These are phyloP conservation scores for Halophytophthora polymorphica DNA, from an alignment of 352 stramenopile genomes.

Conservation along the genomic window DNA sequence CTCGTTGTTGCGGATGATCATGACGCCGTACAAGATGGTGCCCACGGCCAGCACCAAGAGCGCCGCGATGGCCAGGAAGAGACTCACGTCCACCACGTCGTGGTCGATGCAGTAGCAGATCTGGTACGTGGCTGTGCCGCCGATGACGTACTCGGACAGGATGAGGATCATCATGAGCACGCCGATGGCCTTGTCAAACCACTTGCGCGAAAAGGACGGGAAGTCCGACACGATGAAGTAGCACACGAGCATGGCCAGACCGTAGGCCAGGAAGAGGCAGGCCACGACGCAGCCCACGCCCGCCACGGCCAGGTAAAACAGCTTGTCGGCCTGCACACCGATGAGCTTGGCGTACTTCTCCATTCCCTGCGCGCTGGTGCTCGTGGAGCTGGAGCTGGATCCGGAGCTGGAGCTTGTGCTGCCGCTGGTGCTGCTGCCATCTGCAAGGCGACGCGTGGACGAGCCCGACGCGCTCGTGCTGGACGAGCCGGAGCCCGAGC, in stretches of 20 bases:
- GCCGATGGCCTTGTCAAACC: slow-evolving; percentile 76
- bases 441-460: slow-evolving; percentile 27
- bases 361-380: slow-evolving; percentile 58
- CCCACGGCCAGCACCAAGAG: slow-evolving; percentile 72
- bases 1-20: slow-evolving; percentile 72
- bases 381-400: slow-evolving; percentile 21
- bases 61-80: slow-evolving; percentile 64
- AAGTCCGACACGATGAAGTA: slow-evolving; percentile 60
- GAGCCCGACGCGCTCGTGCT: neutral
- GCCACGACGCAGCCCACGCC: slow-evolving; percentile 49
- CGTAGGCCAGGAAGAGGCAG: slow-evolving; percentile 48
- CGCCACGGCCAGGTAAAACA: slow-evolving; percentile 79
- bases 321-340: slow-evolving; percentile 68
- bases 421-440: slow-evolving; percentile 18
- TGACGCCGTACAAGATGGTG: slow-evolving; percentile 74
- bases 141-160: slow-evolving; percentile 81
- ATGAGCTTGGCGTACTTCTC: slow-evolving; percentile 76
- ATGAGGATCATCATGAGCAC: slow-evolving; percentile 84
- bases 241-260: slow-evolving; percentile 37
- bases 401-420: slow-evolving; percentile 17
- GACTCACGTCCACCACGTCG: slow-evolving; percentile 44
- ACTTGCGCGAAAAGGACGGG: slow-evolving; percentile 53
- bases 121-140: slow-evolving; percentile 79
- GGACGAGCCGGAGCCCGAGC: slow-evolving; percentile 7
- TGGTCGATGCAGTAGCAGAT: slow-evolving; percentile 82